Base-by-base conservation (phyloP, 2,329 filamentous ascomycete genomes). In the Aureobasidium namibiae region DNA sequence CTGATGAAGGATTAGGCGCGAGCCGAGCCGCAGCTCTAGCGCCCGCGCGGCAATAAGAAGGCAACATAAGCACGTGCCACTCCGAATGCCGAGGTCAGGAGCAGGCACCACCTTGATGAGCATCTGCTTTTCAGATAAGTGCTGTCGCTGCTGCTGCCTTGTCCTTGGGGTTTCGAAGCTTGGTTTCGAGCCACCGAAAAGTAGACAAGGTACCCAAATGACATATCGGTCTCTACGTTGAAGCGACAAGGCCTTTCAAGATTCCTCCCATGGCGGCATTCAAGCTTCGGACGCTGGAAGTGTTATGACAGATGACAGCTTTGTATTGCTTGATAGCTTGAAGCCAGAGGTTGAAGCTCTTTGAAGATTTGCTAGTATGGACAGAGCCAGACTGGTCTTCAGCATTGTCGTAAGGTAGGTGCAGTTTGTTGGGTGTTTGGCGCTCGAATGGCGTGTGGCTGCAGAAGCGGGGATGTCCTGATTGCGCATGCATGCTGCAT, bases 391-490 rank as follows among this genome's bases (percentile, higher is more conserved):
- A 21, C 18, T 31, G 26, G 24, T 3, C 44, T 46, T 31, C 4
- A 21, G 5, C 50, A 53, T 16, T 23, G 21, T 42, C 16, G 39
- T 18, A 33, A 13, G 33, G 8, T 10, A 10, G 18, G 26, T 44
- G 24, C 50, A 42, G 5, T 11, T 18, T n/a, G 39, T n/a, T 56
- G 39, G 6, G 26, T 34, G 36, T 38, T 23, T 33, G 50, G 50
- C 50, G 24, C 16, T 14, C 24, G 36, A 18, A 39, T 42, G 36
- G 50, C 52, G 39, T 53, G 49, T 44, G 52, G 52, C 52, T 56
- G 52, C 52, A 56, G 52, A 53, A 44, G 52, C 52, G 52, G 52
- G 52, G 52, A 44, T 44, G 52, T 44, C 38, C 52, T 56, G 52
- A 56, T 56, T 56, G 52, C 52, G 39, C 52, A 56, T 53, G 48